Evolutionary conservation across 331 rosid genomes (phyloP).

Genomic region (Malus hybrid): DNA sequence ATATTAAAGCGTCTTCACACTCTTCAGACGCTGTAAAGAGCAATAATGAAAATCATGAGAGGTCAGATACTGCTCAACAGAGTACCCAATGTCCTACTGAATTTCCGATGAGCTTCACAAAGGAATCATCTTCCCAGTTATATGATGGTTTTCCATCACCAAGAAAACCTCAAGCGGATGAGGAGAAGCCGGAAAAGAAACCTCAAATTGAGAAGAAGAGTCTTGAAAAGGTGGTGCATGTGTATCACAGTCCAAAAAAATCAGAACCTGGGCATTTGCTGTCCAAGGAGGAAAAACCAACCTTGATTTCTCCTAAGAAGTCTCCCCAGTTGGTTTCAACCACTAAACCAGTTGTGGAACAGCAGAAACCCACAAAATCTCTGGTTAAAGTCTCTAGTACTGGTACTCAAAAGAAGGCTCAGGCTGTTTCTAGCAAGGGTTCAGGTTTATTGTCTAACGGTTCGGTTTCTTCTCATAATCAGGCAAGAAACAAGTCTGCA

Average conservation of each 20-base stretch:
- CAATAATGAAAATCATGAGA: conserved; percentile 27
- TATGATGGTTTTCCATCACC: conserved; percentile 29
- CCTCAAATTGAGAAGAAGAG: conserved; percentile 24
- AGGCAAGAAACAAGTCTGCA: conserved; percentile 38
- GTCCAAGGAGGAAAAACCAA: conserved; percentile 40
- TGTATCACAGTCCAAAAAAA: conserved; percentile 40
- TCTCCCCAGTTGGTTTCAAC: conserved; percentile 44
- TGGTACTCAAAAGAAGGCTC: conserved; percentile 47
- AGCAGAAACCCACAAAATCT: conserved; percentile 45
- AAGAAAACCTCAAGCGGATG: conserved; percentile 11
- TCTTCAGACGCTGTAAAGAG: conserved; percentile 43
- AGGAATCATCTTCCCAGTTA: conserved; percentile 39
- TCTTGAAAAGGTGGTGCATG: conserved; percentile 27
- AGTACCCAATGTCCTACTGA: conserved; percentile 29
- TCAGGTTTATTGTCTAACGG: conserved; percentile 18
- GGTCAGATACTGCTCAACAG: conserved; percentile 29
- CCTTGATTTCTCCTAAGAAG: conserved; percentile 49
- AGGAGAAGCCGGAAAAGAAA: conserved; percentile 4
- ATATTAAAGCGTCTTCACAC: conserved; percentile 33
- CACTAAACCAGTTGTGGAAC: conserved; percentile 41
- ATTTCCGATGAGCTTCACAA: conserved; percentile 28
- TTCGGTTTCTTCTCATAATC: conserved; percentile 44
- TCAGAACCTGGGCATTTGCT: conserved; percentile 37
- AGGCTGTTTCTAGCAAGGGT: conserved; percentile 39
- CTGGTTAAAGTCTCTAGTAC: conserved; percentile 31